These are phyloP conservation scores for Ascochyta koolunga DNA, from an alignment of 2,329 filamentous ascomycete species.

Conservation along the genomic window DNA sequence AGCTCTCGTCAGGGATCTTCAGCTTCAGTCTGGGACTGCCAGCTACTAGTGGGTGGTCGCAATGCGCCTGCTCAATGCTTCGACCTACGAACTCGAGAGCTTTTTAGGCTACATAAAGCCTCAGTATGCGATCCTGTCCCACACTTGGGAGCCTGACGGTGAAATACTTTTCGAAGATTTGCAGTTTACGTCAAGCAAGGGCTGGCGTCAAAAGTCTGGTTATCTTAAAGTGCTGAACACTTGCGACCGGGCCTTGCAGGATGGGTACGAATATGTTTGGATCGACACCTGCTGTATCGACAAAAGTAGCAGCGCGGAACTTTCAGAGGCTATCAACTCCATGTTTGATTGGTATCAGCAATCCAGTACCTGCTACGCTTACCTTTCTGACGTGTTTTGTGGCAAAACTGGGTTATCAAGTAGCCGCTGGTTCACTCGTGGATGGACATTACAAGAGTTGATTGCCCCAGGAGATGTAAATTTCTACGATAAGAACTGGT, in stretches of 20 bases:
- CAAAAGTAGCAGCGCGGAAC: background rate
- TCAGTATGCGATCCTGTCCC: too few species aligned
- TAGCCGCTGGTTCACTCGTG: background rate
- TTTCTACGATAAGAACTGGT: background rate
- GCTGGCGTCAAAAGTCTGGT: too few species aligned
- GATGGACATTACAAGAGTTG: background rate
- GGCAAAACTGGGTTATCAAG: background rate
- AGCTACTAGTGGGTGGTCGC: too few species aligned
- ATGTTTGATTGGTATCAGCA: background rate
- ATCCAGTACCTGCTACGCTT: background rate
- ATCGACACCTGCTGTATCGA: conserved; percentile 2
- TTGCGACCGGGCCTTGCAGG: background rate
- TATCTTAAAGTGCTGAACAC: too few species aligned
- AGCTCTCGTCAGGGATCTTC: too few species aligned
- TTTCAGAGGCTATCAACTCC: background rate
- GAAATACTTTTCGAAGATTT: too few species aligned
- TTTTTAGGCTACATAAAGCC: too few species aligned
- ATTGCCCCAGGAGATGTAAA: background rate
- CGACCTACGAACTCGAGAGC: too few species aligned
- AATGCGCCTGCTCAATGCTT: too few species aligned
- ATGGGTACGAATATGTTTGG: background rate
- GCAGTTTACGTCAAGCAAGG: too few species aligned
- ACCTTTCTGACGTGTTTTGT: background rate
- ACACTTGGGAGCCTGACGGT: too few species aligned
- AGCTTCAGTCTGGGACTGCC: too few species aligned